Evolutionary conservation across 1,139 yeast species (phyloP), one percentile per base, ranked within the genome.

Genomic region (Magnusiomyces ingens): DNA sequence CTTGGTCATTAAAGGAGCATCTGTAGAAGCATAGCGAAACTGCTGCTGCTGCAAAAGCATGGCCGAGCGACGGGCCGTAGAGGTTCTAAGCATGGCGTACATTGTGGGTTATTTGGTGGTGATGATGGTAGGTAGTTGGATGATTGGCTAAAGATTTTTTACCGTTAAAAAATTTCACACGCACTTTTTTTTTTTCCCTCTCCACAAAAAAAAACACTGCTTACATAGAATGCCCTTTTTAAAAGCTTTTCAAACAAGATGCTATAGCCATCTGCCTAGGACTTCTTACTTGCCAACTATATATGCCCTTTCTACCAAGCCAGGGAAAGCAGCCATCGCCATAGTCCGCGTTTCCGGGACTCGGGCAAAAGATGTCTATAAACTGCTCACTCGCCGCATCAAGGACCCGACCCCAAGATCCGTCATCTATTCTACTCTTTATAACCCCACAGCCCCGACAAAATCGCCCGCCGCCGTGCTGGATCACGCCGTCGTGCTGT

Each of bases 251-350:
- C 11, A n/a, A 11, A 17, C 32, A 17, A 26, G n/a, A 13, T 22
- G 38, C 32, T 26, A 26, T 26, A 26, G 32, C 32, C 32, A 26
- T 26, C 8, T 26, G 3, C 48, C 48, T 4, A 36, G 13, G n/a
- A 45, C 48, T 18, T 32, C 48, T 3, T 45, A 45, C 18, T 17
- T 45, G 2, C 83, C 93, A 29, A 93, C 99, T 0, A 83, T 93
- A 3, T 93, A 84, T 72, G 98, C 99, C 0, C 71, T 91, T 21
- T 89, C 98, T 0, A 91, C 98, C 0, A 82, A 85, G 13, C 79
- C 85, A 0, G 83, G 91, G 0, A 76, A 85, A 58, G 79, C 97
- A 0, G 99, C 98, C 1, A 83, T 93, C 35, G 96, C 93, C 0
- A 90, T 93, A 1, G 77, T 93, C 8, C 72, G 99, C 56, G 72